These are phyloP conservation scores for Coemansia aciculifera DNA, from an alignment of 192 early-diverging fungal genomes.

Conservation along the genomic window DNA sequence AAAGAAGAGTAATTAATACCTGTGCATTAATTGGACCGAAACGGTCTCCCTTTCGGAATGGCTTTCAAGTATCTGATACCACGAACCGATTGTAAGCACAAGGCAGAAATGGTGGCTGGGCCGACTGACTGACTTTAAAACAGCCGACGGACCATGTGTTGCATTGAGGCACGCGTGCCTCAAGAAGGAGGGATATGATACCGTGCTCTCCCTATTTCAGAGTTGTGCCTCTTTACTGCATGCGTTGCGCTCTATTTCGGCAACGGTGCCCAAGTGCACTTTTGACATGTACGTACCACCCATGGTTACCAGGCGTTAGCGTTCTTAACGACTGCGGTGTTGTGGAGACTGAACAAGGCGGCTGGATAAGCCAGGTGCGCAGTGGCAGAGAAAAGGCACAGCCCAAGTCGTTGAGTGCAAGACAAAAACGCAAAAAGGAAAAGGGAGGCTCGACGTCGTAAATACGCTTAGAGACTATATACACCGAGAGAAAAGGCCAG, in stretches of 20 bases:
- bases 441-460: neutral
- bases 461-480: slow-evolving; percentile 3
- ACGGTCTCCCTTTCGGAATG: neutral
- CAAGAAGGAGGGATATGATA: neutral
- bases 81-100: neutral
- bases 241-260: slow-evolving; percentile 9
- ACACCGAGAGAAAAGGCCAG: neutral
- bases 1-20: neutral
- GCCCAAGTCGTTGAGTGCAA: neutral
- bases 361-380: neutral
- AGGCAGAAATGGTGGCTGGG: neutral
- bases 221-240: slow-evolving; percentile 4
- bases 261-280: neutral
- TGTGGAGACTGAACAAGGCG: neutral
- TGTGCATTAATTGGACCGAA: neutral
- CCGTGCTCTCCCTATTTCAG: neutral
- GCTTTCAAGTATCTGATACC: neutral
- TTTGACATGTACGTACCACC: slow-evolving; percentile 16
- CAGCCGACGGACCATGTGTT: slow-evolving; percentile 5
- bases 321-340: neutral
- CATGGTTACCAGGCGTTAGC: neutral
- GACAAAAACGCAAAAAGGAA: neutral
- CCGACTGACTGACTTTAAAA: neutral
- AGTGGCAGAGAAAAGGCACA: neutral
- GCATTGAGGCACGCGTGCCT: slow-evolving; percentile 5